phyloP scores from a whole-genome alignment of 768 basidiomycete genomes.

The Panaeolus cyanescens region DNA sequence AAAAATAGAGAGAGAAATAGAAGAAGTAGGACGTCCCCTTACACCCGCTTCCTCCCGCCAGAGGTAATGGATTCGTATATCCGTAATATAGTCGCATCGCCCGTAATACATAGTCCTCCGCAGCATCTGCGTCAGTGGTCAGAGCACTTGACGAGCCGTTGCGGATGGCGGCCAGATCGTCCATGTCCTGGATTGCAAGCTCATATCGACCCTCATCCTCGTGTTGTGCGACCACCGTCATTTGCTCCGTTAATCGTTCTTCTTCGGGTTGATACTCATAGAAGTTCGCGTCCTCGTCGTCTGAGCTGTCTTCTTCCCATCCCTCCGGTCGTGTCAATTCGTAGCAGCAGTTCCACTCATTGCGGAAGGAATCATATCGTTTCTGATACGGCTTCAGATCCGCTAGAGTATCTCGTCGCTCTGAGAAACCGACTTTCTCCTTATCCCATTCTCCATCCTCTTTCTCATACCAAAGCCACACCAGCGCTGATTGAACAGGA shows the following conservation, averaged over 20 bases:
- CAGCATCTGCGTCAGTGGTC: background rate
- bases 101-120: background rate
- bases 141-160: background rate
- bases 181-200: background rate
- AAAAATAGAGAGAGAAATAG: too few species aligned
- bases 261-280: background rate
- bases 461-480: slow-evolving; percentile 9
- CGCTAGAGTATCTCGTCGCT: slow-evolving; percentile 1
- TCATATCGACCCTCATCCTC: background rate
- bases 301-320: background rate
- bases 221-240: too few species aligned
- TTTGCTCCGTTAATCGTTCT: background rate
- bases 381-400: slow-evolving; percentile 3
- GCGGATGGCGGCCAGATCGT: background rate
- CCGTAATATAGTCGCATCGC: slow-evolving; percentile 4
- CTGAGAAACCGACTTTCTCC: background rate
- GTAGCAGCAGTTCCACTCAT: slow-evolving; percentile 12
- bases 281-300: background rate
- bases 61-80: slow-evolving; percentile 2
- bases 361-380: slow-evolving; percentile 7
- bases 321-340: background rate
- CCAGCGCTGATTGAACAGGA: slow-evolving; percentile 1
- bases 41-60: too few species aligned
- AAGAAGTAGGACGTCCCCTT: too few species aligned
- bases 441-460: slow-evolving; percentile 4